These are phyloP conservation scores for Biscogniauxia sp. DNA, from an alignment of 2,329 filamentous ascomycete genomes.

Conservation along the genomic window DNA sequence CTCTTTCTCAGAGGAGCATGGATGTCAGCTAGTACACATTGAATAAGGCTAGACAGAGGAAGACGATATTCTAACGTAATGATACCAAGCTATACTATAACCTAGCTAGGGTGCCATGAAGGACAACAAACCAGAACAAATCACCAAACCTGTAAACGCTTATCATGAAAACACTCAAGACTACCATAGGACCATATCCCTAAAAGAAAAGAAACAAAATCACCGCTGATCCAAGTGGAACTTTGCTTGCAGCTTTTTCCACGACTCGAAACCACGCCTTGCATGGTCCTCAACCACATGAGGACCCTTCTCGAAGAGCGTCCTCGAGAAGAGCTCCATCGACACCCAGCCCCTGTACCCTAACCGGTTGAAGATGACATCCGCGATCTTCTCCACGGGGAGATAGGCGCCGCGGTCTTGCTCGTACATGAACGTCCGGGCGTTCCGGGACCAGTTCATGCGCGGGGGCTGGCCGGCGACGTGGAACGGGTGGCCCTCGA, in stretches of 20 bases:
- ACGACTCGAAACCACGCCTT: constrained; percentile 23
- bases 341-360: constrained; percentile 68
- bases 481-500: constrained; percentile 56
- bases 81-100: too few relatives aligned
- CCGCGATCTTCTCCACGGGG: constrained; percentile 60
- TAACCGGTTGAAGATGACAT: constrained; percentile 58
- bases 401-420: constrained; percentile 61
- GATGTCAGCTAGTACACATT: too few relatives aligned
- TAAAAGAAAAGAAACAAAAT: neutral
- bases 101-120: too few relatives aligned
- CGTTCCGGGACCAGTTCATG: constrained; percentile 81
- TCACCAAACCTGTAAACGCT: too few relatives aligned
- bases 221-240: neutral
- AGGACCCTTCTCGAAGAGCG: constrained; percentile 50
- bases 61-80: too few relatives aligned
- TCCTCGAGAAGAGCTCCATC: constrained; percentile 66
- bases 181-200: neutral
- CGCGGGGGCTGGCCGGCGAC: constrained; percentile 53
- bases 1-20: too few relatives aligned
- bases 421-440: constrained; percentile 67
- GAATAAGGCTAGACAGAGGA: too few relatives aligned
- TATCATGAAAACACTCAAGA: neutral
- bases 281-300: constrained; percentile 46
- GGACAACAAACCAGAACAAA: too few relatives aligned
- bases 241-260: constrained; percentile 12